Evolutionary conservation across 306 rosid genomes (phyloP).

Genomic region (Sesbania bispinosa): DNA sequence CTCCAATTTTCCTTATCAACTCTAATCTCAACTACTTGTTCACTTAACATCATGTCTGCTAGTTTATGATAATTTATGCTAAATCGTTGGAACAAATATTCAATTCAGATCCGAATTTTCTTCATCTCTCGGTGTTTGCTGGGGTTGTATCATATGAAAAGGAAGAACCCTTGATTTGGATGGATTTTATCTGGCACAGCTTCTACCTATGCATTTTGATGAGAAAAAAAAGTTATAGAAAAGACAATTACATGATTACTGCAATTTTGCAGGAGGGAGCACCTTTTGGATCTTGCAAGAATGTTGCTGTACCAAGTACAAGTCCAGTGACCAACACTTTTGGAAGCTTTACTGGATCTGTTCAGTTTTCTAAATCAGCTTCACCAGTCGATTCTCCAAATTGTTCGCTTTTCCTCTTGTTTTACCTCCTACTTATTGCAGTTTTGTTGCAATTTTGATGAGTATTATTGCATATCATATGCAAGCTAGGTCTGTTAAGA

Average conservation of each 20-base stretch:
- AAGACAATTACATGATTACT: not conserved
- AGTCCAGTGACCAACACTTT: slow-evolving; percentile 53
- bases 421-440: slow-evolving; percentile 43
- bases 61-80: not conserved
- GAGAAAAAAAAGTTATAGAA: not conserved
- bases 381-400: slow-evolving; percentile 42
- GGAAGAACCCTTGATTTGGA: not conserved
- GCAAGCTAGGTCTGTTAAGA: slow-evolving; percentile 25
- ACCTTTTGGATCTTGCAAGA: slow-evolving; percentile 89
- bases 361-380: slow-evolving; percentile 77
- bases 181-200: slow-evolving; percentile 9
- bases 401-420: slow-evolving; percentile 28
- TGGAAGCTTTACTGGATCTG: slow-evolving; percentile 82
- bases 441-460: slow-evolving; percentile 33
- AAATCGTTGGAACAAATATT: not conserved
- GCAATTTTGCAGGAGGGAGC: slow-evolving; percentile 69
- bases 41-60: not conserved
- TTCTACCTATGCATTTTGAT: slow-evolving; percentile 3
- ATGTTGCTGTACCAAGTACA: slow-evolving; percentile 48
- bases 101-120: not conserved
- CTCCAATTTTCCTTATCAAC: not conserved
- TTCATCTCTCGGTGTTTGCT: slow-evolving; percentile 1
- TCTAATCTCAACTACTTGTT: not conserved
- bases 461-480: slow-evolving; percentile 26
- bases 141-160: not conserved